phyloP scores from a whole-genome alignment of 495 filamentous ascomycete genomes.

The Penicillium verhagenii region DNA sequence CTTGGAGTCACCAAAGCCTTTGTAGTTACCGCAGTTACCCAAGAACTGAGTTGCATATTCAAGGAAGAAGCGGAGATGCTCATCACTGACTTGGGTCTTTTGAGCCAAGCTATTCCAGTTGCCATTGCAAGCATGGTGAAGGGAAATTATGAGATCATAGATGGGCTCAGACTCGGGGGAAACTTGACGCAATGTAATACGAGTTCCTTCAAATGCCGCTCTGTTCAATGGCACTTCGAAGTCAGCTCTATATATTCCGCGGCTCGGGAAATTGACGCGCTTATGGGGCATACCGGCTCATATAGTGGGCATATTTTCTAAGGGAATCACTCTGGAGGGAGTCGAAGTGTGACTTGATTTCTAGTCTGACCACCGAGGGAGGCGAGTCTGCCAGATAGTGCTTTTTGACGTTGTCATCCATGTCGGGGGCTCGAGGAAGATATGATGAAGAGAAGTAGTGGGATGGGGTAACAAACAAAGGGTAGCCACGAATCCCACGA shows the following conservation, averaged over 20 bases:
- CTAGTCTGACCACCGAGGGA: constrained; percentile 78
- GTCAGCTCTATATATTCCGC: not conserved
- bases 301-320: constrained; percentile 82
- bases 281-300: constrained; percentile 64
- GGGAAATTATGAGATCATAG: constrained; percentile 82
- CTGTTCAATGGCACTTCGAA: constrained; percentile 39
- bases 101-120: constrained; percentile 73
- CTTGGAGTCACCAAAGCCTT: constrained; percentile 92
- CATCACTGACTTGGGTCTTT: constrained; percentile 66
- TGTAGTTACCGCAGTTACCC: constrained; percentile 92
- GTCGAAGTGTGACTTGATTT: constrained; percentile 88
- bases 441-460: constrained; percentile 16
- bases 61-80: constrained; percentile 72
- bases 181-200: constrained; percentile 83
- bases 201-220: constrained; percentile 79
- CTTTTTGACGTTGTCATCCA: constrained; percentile 44
- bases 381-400: constrained; percentile 90
- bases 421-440: constrained; percentile 19
- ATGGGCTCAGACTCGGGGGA: constrained; percentile 89
- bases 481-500: constrained; percentile 23
- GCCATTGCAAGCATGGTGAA: constrained; percentile 70
- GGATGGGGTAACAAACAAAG: constrained; percentile 14
- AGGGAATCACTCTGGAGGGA: constrained; percentile 70
- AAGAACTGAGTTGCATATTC: constrained; percentile 88
- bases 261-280: not conserved